Percentiles rank a stretch among this genome's conserved stretches.
phyloP scores from a whole-genome alignment of 108 stramenopile species.

The Cyclostephanos invisitatus region DNA sequence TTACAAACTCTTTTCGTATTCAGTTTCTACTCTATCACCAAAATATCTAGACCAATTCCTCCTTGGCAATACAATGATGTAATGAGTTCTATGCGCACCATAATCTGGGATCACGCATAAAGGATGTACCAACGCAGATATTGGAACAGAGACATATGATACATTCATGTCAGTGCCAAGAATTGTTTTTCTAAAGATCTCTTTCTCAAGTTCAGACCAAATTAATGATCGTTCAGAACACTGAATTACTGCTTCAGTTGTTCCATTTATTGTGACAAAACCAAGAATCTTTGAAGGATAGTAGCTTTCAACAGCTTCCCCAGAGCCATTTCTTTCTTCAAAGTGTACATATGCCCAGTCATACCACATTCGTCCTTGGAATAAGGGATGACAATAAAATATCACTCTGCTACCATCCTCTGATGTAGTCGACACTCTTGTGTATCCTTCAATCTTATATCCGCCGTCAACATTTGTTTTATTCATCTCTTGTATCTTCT shows the following conservation, averaged over 20 bases:
- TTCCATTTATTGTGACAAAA: background rate
- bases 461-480: too few species aligned
- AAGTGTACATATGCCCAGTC: background rate
- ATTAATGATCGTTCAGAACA: background rate
- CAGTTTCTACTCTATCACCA: too few species aligned
- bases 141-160: too few species aligned
- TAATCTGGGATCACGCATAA: background rate
- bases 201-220: background rate
- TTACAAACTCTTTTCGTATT: too few species aligned
- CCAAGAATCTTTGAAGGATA: background rate
- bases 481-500: too few species aligned
- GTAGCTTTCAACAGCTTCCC: background rate
- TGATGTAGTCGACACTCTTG: too few species aligned
- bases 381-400: background rate
- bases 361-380: background rate
- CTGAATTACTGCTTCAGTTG: background rate
- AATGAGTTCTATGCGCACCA: too few species aligned
- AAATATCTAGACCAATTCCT: background rate
- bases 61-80: background rate
- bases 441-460: too few species aligned
- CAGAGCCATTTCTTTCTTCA: background rate
- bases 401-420: too few species aligned
- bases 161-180: background rate
- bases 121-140: background rate
- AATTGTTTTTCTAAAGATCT: background rate